phyloP scores from a whole-genome alignment of 208 protist species.

The Trypanosomatidae sp. region DNA sequence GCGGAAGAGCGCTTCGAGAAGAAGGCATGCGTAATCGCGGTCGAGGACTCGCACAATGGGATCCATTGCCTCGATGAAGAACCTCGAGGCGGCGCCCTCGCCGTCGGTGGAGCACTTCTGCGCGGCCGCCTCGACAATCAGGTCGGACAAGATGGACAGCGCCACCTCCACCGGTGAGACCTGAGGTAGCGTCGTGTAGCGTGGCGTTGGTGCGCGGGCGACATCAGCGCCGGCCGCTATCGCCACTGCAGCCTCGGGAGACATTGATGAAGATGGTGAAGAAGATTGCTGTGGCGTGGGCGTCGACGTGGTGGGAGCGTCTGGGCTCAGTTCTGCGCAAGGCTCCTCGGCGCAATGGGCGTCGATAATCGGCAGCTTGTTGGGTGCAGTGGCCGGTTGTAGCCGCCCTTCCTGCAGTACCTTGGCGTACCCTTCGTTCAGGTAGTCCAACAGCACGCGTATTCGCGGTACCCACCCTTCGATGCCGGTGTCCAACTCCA shows the following conservation, averaged over 20 bases:
- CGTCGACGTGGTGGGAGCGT: background rate
- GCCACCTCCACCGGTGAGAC: slow-evolving; percentile 44
- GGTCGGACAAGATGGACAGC: slow-evolving; percentile 59
- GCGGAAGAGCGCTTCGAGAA: slow-evolving; percentile 59
- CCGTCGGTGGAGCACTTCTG: slow-evolving; percentile 44
- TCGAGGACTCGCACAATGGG: slow-evolving; percentile 41
- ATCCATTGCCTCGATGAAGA: slow-evolving; percentile 51
- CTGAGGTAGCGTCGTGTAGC: slow-evolving; percentile 8
- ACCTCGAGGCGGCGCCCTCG: slow-evolving; percentile 70
- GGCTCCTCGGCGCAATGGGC: background rate
- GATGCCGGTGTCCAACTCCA: slow-evolving; percentile 70
- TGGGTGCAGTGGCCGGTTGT: background rate
- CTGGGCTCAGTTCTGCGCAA: background rate
- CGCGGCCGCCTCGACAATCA: slow-evolving; percentile 59
- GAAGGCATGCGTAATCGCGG: slow-evolving; percentile 29
- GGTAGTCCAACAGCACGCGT: slow-evolving; percentile 50
- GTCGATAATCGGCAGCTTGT: background rate
- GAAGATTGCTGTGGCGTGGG: background rate
- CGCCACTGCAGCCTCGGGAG: background rate
- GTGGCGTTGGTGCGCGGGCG: background rate
- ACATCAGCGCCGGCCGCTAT: background rate
- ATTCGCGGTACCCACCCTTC: slow-evolving; percentile 39
- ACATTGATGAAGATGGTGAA: background rate
- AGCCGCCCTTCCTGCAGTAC: slow-evolving; percentile 16
- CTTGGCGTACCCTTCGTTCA: slow-evolving; percentile 28